Evolutionary conservation across 495 filamentous ascomycete genomes (phyloP), one percentile per base, ranked within the genome.

Genomic region (Podospora comata): DNA sequence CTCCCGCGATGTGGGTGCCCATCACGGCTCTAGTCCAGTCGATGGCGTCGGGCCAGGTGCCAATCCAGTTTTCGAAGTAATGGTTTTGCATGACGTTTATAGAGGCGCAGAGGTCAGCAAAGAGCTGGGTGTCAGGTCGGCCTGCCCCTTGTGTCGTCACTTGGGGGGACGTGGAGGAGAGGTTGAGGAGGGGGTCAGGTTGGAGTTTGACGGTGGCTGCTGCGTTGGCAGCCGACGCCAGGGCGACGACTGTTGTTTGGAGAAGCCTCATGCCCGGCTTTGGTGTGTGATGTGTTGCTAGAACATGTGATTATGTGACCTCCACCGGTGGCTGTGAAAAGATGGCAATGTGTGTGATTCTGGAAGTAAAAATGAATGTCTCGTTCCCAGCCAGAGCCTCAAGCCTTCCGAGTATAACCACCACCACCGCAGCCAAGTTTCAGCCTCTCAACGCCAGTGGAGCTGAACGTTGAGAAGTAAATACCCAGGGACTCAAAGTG

Each of bases 1-100:
- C 82, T 19, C 87, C 90, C 0, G 90, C 89, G 62, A 97, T 78
- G 63, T 95, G 88, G 0, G 94, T 96, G 44, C 89, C 89, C 74
- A 94, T 80, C 4, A 97, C 92, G 2, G 95, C 94, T 5, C 90
- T 88, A 1, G 94, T 98, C 94, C 94, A 98, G 83, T 98, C 95
- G 69, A 97, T 97, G 18, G 90, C 85, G 11, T 80, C 81, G 11
- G 95, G 92, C 93, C 93, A 98, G 18, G 86, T 93, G 27, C 93
- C 94, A 16, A 89, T 75, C 85, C 90, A 90, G 30, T 89, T 76
- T 64, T 88, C 81, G 76, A 96, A 98, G 77, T 90, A 97, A 18
- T 83, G 76, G 30, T 84, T 80, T 76, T 98, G 92, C 86, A 97
- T 89, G 23, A 89, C 86, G 68, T 87, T 80, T 57, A 96, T 83